Base-by-base conservation (phyloP, 2,329 filamentous ascomycete species). In the Xylariaceae sp. region DNA sequence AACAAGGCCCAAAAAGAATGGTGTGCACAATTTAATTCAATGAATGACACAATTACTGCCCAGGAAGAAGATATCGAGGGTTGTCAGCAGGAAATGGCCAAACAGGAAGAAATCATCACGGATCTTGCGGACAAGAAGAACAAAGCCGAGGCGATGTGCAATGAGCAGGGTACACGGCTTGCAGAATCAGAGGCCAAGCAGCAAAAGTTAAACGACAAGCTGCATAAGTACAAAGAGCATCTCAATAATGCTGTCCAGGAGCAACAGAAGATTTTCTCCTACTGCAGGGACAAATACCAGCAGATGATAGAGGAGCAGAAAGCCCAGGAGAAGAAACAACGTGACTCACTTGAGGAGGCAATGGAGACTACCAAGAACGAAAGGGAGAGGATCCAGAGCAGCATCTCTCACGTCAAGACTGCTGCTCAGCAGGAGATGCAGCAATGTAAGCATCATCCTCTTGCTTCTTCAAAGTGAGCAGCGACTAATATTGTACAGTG, bases 241-340 rank as follows among this genome's bases (percentile, higher is more conserved):
- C 55, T 79, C n/a, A 74, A 76, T 44, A 61, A 69, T 38, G 69
- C 70, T 2, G 69, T 72, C 7, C 48, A 54, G 2, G 74, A 78
- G 46, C 74, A 78, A 22, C 71, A 76, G 45, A 55, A 55, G 5
- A 60, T 77, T 1, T 75, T 65, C 50, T 55, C 48, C 3, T 59
- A 61, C 32, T 62, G 64, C 7, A 64, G 60, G 34, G 42, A 59
- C 2, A 60, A 60, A 34, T 68, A 65, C 41, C 48, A 69, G 14
- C 49, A 66, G 2, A 55, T 64, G 0, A 62, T 67, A 10, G 48
- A 60, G 1, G 55, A 70, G 21, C 45, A 75, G 5, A 61, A 58
- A 16, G 52, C 59, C 8, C 64, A 70, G 8, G 62, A 64, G 34
- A 22, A 66, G 19, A 52, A 60, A 3, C 55, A 55, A n/a, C 60